These are phyloP conservation scores for Geotrichum histeridarum DNA, from an alignment of 1,139 yeast genomes.

Conservation along the genomic window DNA sequence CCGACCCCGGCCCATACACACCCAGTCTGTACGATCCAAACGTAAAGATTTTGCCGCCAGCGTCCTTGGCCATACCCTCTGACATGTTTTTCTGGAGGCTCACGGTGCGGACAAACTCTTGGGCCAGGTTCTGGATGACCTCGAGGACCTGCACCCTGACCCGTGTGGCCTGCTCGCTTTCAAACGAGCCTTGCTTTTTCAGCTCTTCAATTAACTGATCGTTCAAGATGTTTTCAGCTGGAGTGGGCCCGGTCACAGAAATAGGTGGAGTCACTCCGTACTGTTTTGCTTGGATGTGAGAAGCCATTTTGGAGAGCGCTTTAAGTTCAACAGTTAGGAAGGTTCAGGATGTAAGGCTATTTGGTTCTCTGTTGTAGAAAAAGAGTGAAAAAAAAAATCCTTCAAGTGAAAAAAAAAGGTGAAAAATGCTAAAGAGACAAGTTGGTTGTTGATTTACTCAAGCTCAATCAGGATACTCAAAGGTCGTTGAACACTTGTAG, in stretches of 20 bases:
- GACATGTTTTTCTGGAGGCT: slow-evolving; percentile 82
- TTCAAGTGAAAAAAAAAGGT: no score
- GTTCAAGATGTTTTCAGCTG: slow-evolving; percentile 69
- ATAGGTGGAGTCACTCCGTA: slow-evolving; percentile 90
- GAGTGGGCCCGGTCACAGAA: slow-evolving; percentile 75
- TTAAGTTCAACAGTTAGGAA: no score
- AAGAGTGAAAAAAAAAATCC: no score
- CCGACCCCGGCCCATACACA: slow-evolving; percentile 97
- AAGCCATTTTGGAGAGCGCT: background rate
- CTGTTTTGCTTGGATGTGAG: slow-evolving; percentile 6
- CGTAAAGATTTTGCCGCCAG: slow-evolving; percentile 94
- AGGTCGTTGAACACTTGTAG: no score
- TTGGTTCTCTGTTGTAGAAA: no score
- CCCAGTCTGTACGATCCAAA: slow-evolving; percentile 93
- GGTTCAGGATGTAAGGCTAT: no score
- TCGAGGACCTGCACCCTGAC: slow-evolving; percentile 73
- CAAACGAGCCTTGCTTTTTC: slow-evolving; percentile 83
- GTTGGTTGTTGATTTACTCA: no score
- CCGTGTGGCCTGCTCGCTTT: slow-evolving; percentile 71
- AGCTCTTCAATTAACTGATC: slow-evolving; percentile 73
- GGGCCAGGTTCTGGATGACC: slow-evolving; percentile 62
- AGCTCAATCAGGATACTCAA: no score
- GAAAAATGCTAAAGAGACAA: no score
- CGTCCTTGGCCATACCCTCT: slow-evolving; percentile 94
- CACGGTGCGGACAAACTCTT: slow-evolving; percentile 78